Evolutionary conservation across 2,329 filamentous ascomycete genomes (phyloP).

Genomic region (Phaeoacremonium minimum): DNA sequence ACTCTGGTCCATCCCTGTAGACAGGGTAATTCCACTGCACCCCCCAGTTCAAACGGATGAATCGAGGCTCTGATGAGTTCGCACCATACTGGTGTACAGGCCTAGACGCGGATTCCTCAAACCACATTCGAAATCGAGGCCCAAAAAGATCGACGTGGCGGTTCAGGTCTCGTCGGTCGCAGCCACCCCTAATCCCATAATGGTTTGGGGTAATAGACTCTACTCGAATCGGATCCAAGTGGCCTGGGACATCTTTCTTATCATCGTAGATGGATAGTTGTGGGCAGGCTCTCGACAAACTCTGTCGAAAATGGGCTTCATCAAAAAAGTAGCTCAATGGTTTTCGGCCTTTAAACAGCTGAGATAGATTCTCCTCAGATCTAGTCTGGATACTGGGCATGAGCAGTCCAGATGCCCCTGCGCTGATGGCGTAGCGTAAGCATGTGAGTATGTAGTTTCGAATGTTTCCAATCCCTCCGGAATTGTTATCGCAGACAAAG

Average conservation of each 20-base stretch:
- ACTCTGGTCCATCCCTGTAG: slow-evolving; percentile 40
- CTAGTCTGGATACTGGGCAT: slow-evolving; percentile 41
- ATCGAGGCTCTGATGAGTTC: too few species aligned
- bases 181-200: slow-evolving; percentile 31
- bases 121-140: slow-evolving; percentile 24
- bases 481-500: slow-evolving; percentile 46
- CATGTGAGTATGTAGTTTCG: slow-evolving; percentile 47
- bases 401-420: slow-evolving; percentile 38
- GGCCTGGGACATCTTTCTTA: slow-evolving; percentile 30
- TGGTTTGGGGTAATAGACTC: slow-evolving; percentile 35
- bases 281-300: slow-evolving; percentile 31
- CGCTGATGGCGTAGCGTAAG: slow-evolving; percentile 42
- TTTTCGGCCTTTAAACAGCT: slow-evolving; percentile 32
- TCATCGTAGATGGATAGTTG: slow-evolving; percentile 36
- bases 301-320: slow-evolving; percentile 34
- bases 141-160: slow-evolving; percentile 33
- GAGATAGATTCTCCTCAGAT: slow-evolving; percentile 32
- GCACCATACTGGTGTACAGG: too few species aligned
- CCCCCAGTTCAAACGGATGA: slow-evolving; percentile 37
- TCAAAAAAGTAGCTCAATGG: slow-evolving; percentile 44
- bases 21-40: slow-evolving; percentile 41
- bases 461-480: slow-evolving; percentile 46
- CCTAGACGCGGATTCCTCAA: slow-evolving; percentile 23
- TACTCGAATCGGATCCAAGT: slow-evolving; percentile 22
- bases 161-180: slow-evolving; percentile 33